A percentile compares a stretch with the other conserved stretches of the same genome.
Conservation (phyloP, 495 filamentous ascomycete species). For the Parathielavia appendiculata region DNA sequence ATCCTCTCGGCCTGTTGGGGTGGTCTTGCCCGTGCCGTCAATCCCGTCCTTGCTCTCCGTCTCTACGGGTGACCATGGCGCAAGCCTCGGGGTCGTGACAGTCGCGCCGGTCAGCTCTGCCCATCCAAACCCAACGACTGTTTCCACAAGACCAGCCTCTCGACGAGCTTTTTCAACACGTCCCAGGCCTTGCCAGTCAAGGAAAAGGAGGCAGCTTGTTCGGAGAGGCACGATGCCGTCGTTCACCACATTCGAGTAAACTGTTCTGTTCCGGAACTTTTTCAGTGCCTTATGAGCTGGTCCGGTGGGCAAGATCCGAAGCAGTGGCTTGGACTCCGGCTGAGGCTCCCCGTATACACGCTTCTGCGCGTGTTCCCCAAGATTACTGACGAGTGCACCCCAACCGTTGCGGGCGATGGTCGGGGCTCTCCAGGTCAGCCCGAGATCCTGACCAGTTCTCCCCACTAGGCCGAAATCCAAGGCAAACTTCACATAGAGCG, state of each 20-base stretch:
- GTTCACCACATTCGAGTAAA: slow-evolving; percentile 98
- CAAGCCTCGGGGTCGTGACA: slow-evolving; percentile 36
- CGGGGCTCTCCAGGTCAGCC: slow-evolving; percentile 87
- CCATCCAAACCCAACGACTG: slow-evolving; percentile 91
- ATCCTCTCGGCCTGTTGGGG: slow-evolving; percentile 22
- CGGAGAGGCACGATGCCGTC: slow-evolving; percentile 94
- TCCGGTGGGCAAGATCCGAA: slow-evolving; percentile 87
- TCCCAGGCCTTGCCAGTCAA: slow-evolving; percentile 92
- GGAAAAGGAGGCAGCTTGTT: slow-evolving; percentile 92
- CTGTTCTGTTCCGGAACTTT: slow-evolving; percentile 83
- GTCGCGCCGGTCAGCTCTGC: slow-evolving; percentile 83
- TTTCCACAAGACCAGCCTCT: slow-evolving; percentile 86
- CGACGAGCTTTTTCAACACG: slow-evolving; percentile 90
- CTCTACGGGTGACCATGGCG: slow-evolving; percentile 34
- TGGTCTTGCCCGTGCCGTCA: slow-evolving; percentile 26
- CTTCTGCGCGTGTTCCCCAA: slow-evolving; percentile 59
- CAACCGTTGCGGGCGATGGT: slow-evolving; percentile 78
- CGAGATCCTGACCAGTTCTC: slow-evolving; percentile 88
- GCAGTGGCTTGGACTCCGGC: slow-evolving; percentile 78
- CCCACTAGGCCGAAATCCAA: slow-evolving; percentile 94
- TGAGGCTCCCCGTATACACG: slow-evolving; percentile 61
- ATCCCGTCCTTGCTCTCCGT: slow-evolving; percentile 19
- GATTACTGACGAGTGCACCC: slow-evolving; percentile 76
- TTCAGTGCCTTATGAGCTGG: slow-evolving; percentile 83
- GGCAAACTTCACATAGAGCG: slow-evolving; percentile 93